Evolutionary conservation across 805 yeast genomes (phyloP), one percentile per base, ranked within the genome.

Genomic region (Lachancea thermotolerans): DNA sequence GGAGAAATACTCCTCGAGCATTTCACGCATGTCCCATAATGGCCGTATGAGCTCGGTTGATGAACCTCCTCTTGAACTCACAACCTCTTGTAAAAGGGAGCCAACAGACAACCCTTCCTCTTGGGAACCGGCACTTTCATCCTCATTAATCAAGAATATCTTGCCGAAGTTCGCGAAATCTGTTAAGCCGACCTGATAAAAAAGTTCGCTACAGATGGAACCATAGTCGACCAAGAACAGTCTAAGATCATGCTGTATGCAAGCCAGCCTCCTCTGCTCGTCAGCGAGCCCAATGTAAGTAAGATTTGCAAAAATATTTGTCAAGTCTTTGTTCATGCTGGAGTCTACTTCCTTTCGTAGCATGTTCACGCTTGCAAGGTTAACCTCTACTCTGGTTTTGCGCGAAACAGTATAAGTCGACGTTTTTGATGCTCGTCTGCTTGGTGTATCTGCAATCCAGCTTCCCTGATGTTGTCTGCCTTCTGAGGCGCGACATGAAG

Each of bases 221-320:
- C 82, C 87, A 62, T 88, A 93, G 62, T 91, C 96, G 15, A 91
- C 79, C 18, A 93, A 64, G 58, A 75, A 83, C 11, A 93, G 68
- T 47, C 80, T 79, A 8, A 89, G 83, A 54, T 83, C 96, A 58
- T 81, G 76, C 60, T 93, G 99, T 37, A 91, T 70, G n/a, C 95
- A 84, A 11, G 85, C 81, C 16, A 91, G 67, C 37, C 97, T 68
- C 49, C 78, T 74, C 10, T 65, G 58, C 10, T 75, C 74, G 59
- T 91, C 98, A 1, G 86, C 90, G 2, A 91, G 66, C 0, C 99
- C 99, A 8, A 93, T 82, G 57, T 74, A 86, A 0, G 82, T 77
- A 41, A 83, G 76, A 44, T 84, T 78, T 8, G 82, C 73, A 62
- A 91, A 79, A 1, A 87, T 64, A 36, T 78, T 74, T 0, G 95